Percentiles rank a stretch among this genome's conserved stretches.
Evolutionary conservation across 106 monocot genomes (phyloP).

Genomic region (Dactylorhiza incarnata): DNA sequence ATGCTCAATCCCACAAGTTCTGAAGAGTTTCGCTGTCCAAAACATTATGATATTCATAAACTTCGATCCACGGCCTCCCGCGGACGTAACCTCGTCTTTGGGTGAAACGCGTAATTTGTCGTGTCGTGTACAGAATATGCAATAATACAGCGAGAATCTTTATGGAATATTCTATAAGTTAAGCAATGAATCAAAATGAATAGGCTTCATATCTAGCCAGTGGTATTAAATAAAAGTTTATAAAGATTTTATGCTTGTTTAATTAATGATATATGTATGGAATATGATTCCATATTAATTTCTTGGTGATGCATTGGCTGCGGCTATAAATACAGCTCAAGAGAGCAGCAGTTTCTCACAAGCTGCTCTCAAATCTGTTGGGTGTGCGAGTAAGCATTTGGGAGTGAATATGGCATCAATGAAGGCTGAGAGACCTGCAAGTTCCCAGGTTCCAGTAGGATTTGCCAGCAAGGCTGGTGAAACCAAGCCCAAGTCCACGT

Average conservation of each 20-base stretch:
- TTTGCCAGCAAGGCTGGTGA: not conserved
- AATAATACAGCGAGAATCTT: not conserved
- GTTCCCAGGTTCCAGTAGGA: not conserved
- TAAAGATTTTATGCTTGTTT: too few relatives aligned
- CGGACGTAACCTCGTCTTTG: too few relatives aligned
- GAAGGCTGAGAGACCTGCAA: conserved; percentile 7
- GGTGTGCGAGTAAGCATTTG: not conserved
- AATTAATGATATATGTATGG: not conserved
- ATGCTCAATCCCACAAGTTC: too few relatives aligned
- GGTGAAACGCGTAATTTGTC: too few relatives aligned
- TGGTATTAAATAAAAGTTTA: too few relatives aligned
- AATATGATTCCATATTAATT: not conserved
- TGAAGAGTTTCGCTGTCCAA: too few relatives aligned
- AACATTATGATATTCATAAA: too few relatives aligned
- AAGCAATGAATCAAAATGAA: not conserved
- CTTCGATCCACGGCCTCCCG: too few relatives aligned
- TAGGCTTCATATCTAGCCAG: too few relatives aligned
- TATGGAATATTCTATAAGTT: not conserved
- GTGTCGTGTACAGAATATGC: not conserved
- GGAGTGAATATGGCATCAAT: conserved; percentile 9
- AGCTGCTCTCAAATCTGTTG: not conserved
- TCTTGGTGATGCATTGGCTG: not conserved
- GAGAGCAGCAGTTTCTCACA: not conserved
- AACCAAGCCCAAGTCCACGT: not conserved
- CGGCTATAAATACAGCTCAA: not conserved